A percentile compares a stretch with the other conserved stretches of the same genome.
These are phyloP conservation scores for Marasmius sp. DNA, from an alignment of 1,284 basidiomycete genomes.

Conservation along the genomic window DNA sequence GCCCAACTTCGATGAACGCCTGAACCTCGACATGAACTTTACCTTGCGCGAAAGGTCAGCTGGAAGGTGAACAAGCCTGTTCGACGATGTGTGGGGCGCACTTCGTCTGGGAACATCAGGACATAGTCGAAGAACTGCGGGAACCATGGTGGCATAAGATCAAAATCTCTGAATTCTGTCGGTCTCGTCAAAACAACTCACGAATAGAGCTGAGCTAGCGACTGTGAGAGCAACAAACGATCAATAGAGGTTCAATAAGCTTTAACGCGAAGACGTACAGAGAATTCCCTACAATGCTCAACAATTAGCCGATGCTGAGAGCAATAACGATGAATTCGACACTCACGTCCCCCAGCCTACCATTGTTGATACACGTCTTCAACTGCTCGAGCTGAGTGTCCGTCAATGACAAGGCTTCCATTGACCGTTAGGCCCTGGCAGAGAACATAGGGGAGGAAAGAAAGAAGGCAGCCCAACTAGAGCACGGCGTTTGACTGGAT, in stretches of 20 bases:
- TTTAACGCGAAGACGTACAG: neutral
- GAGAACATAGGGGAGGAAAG: too few species aligned
- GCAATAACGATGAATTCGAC: neutral
- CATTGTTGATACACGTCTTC: neutral
- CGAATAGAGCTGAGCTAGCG: neutral
- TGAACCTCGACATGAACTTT: conserved; percentile 15
- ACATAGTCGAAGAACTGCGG: conserved; percentile 18
- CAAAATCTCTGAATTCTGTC: neutral
- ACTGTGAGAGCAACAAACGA: neutral
- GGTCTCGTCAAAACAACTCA: neutral
- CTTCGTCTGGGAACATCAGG: conserved; percentile 19
- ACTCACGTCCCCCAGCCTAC: neutral
- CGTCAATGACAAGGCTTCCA: neutral
- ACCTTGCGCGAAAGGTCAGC: conserved; percentile 5
- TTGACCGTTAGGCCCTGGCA: neutral
- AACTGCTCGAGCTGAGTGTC: neutral
- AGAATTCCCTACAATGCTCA: neutral
- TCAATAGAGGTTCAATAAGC: neutral
- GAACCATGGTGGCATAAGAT: neutral
- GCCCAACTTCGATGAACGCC: conserved; percentile 7
- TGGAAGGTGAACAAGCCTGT: neutral
- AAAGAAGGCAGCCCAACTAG: too few species aligned
- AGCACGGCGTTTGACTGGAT: too few species aligned
- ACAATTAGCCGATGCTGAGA: neutral
- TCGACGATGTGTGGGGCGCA: neutral